Evolutionary conservation across 257 asterid species (phyloP).

Genomic region (Nicotiana tabacum): DNA sequence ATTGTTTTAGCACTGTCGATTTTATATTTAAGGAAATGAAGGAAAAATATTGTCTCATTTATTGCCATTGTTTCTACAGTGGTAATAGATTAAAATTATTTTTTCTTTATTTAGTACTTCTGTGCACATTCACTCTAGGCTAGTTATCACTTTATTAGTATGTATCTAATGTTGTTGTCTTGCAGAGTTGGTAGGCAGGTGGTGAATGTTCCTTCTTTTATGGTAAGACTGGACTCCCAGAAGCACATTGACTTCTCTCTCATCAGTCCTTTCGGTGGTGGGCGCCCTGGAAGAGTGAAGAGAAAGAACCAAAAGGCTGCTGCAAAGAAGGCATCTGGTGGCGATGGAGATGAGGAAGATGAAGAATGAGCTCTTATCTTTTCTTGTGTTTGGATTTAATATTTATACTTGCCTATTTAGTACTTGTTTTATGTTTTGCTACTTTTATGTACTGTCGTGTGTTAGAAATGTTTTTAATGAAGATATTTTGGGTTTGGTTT

Average conservation of each 20-base stretch:
- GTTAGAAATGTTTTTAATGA: too few relatives aligned
- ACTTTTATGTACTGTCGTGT: too few relatives aligned
- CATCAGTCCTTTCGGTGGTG: conserved; percentile 66
- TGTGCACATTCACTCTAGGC: not conserved
- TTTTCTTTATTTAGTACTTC: not conserved
- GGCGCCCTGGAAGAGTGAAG: conserved; percentile 65
- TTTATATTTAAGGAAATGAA: too few relatives aligned
- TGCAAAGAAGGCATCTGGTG: conserved; percentile 64
- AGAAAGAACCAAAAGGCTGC: conserved; percentile 58
- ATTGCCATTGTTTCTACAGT: too few relatives aligned
- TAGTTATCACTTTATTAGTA: not conserved
- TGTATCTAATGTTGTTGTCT: not conserved
- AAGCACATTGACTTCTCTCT: conserved; percentile 68
- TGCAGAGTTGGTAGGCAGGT: conserved; percentile 69
- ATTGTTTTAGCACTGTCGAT: not conserved
- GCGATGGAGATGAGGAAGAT: conserved; percentile 62
- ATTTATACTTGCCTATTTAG: not conserved
- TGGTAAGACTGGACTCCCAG: conserved; percentile 66
- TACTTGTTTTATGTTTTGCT: too few relatives aligned
- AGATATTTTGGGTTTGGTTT: too few relatives aligned
- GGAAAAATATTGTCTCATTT: too few relatives aligned
- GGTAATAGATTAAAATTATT: not conserved
- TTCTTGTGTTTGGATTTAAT: not conserved
- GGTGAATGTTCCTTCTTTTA: conserved; percentile 58
- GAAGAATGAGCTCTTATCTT: conserved; percentile 10